phyloP scores from a whole-genome alignment of 345 rosid species.

The Rhodamnia rubescens region DNA sequence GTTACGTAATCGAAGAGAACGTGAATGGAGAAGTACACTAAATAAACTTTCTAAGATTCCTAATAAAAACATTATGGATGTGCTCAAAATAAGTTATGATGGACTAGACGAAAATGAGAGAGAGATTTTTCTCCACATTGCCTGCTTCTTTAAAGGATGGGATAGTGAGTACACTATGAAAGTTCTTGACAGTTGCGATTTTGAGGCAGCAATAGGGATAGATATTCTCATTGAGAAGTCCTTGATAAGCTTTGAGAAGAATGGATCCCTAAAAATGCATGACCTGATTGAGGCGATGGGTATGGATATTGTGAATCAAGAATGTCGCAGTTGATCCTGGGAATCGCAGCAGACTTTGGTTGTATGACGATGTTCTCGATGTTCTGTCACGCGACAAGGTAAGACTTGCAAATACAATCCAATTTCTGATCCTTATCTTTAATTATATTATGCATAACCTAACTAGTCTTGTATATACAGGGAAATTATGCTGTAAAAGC shows the following conservation, averaged over 20 bases:
- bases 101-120: not conserved
- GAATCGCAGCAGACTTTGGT: rapidly evolving
- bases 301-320: not conserved
- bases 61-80: rapidly evolving
- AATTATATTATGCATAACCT: rapidly evolving
- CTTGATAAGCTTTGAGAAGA: rapidly evolving
- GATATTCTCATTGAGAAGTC: not conserved
- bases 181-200: not conserved
- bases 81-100: not conserved
- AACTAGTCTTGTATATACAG: not conserved
- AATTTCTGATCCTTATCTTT: not conserved
- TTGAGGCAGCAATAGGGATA: rapidly evolving
- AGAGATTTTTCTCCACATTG: not conserved
- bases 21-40: not conserved
- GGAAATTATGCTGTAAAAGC: not conserved
- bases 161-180: rapidly evolving
- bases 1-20: not conserved
- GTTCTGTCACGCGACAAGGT: not conserved
- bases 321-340: rapidly evolving
- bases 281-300: not conserved
- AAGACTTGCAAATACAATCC: not conserved
- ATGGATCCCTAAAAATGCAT: not conserved
- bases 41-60: rapidly evolving
- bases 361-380: rapidly evolving
- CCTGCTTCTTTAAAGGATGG: not conserved